Evolutionary conservation across 148 eudicot genomes (phyloP), one percentile per base, ranked within the genome.

Genomic region (Tetragonia tetragonoides): DNA sequence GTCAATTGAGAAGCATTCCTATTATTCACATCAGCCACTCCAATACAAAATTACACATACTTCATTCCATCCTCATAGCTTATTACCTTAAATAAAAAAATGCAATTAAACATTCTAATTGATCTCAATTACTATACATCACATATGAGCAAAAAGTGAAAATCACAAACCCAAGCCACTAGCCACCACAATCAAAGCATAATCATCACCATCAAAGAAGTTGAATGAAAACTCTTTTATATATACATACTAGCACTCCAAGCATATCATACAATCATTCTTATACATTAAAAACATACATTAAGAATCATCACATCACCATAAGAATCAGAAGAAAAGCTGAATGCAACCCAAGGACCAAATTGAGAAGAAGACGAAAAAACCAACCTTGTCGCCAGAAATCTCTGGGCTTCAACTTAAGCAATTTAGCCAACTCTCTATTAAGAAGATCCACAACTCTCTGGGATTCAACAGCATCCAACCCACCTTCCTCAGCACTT

Each of bases 401-500:
- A 72, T 91, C 91, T 75, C 86, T 87, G 17, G 99, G 88, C 3
- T 78, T 79, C 24, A 95, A 68, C 80, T 81, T 89, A n/a, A 95
- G 96, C 89, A 95, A 83, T 16, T 85, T 72, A 23, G 94, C 85
- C 75, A 93, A 75, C 73, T 92, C 89, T 65, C 88, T 72, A 47
- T 95, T 95, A 23, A 95, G 83, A 80, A 88, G 87, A 88, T 95
- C 97, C 11, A 93, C 99, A 10, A 93, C 94, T 7, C 88, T 82
- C 72, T 95, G 99, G 0, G 99, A 92, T 82, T 91, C 96, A 28
- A 91, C 79, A 0, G 96, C 89, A 80, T 95, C 97, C 77, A 88
- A 84, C n/a, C 89, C 99, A 38, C 96, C 99, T 46, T 95, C 87
- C 3, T 87, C 90, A 10, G 89, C 88, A 23, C 91, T 85, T 14